Conservation (phyloP, 345 rosid species). For the Jatropha curcas region DNA sequence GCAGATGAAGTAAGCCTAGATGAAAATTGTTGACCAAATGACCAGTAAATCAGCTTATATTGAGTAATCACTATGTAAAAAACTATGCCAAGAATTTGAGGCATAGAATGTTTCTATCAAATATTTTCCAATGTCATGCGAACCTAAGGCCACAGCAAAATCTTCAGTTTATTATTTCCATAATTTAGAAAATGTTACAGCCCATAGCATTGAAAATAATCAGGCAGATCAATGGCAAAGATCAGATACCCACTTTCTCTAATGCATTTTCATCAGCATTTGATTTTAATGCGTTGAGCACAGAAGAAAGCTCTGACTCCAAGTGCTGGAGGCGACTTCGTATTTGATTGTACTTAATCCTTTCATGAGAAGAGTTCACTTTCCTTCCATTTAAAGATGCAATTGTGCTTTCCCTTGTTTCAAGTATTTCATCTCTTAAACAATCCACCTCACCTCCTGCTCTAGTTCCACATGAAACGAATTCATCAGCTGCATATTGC, state of each 20-base stretch:
- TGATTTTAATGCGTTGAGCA: slow-evolving; percentile 61
- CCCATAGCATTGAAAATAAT: background rate
- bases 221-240: background rate
- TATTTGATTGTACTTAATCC: slow-evolving; percentile 39
- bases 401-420: slow-evolving; percentile 29
- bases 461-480: slow-evolving; percentile 18
- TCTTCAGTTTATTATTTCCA: background rate
- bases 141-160: slow-evolving; percentile 1
- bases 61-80: background rate
- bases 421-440: slow-evolving; percentile 30
- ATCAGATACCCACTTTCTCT: slow-evolving; percentile 42
- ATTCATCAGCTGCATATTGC: slow-evolving; percentile 58
- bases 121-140: background rate
- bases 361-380: slow-evolving; percentile 33
- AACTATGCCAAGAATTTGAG: too few relatives aligned
- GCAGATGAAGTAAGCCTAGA: background rate
- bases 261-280: slow-evolving; percentile 37
- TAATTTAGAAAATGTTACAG: background rate
- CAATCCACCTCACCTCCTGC: slow-evolving; percentile 9
- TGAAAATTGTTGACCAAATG: background rate
- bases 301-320: slow-evolving; percentile 77
- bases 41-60: background rate
- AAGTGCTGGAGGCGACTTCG: slow-evolving; percentile 62
- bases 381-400: slow-evolving; percentile 35
- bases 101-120: background rate